Evolutionary conservation across 164 flowering plant species (phyloP).

Genomic region (Magnolia kwangsiensis): DNA sequence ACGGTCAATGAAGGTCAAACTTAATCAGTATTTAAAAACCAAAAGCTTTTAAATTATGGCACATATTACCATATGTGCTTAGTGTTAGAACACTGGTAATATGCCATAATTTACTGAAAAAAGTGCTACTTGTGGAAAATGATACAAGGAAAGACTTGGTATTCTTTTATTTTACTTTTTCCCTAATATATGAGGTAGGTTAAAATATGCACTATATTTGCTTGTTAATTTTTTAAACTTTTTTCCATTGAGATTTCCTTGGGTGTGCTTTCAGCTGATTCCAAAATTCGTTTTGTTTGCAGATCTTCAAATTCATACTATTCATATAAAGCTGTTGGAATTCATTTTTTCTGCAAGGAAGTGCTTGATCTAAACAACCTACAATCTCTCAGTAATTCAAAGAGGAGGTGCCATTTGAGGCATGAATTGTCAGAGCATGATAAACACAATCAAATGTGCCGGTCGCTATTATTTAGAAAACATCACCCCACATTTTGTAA

Average conservation of each 20-base stretch:
- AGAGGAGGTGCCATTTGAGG: conserved; percentile 32
- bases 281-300: conserved; percentile 25
- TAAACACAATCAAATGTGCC: conserved; percentile 18
- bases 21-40: no score
- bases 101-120: neutral
- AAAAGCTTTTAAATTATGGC: no score
- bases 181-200: neutral
- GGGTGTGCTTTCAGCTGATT: conserved; percentile 1
- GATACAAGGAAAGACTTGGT: neutral
- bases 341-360: conserved; percentile 27
- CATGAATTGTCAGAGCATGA: conserved; percentile 26
- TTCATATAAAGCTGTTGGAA: conserved; percentile 30
- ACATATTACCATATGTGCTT: no score
- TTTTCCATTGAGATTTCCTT: neutral
- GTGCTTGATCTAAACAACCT: conserved; percentile 28
- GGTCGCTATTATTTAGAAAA: conserved; percentile 25
- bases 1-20: no score
- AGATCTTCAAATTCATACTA: conserved; percentile 53
- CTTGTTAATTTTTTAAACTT: neutral
- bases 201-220: neutral
- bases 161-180: neutral
- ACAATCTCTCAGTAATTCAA: conserved; percentile 34
- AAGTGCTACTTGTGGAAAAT: neutral
- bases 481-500: conserved; percentile 20
- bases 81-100: no score